These are phyloP conservation scores for Saraca asoca DNA, from an alignment of 331 rosid species.

Conservation along the genomic window DNA sequence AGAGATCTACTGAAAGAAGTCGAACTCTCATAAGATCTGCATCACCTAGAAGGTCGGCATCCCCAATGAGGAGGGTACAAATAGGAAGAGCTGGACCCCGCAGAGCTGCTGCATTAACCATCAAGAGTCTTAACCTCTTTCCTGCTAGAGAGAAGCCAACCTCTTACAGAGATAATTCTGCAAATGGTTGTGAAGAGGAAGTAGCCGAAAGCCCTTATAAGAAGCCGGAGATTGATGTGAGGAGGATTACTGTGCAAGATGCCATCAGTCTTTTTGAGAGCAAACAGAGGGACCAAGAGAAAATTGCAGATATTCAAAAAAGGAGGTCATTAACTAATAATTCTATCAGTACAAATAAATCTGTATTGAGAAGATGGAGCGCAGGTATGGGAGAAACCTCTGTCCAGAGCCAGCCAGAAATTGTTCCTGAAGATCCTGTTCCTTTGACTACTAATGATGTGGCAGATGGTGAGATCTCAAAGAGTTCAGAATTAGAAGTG, in stretches of 20 bases:
- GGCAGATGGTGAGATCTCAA: constrained; percentile 40
- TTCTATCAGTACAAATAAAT: constrained; percentile 64
- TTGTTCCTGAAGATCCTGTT: constrained; percentile 48
- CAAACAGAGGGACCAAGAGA: constrained; percentile 79
- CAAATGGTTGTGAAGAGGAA: constrained; percentile 64
- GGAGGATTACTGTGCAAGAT: constrained; percentile 91
- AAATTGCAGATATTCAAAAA: constrained; percentile 55
- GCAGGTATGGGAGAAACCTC: constrained; percentile 77
- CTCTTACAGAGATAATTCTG: constrained; percentile 52
- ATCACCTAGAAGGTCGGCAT: constrained; percentile 87
- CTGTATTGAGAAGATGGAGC: constrained; percentile 98
- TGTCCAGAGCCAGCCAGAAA: constrained; percentile 54
- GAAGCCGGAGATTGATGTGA: constrained; percentile 69
- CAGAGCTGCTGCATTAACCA: constrained; percentile 81
- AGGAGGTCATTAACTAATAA: constrained; percentile 66
- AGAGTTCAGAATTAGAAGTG: constrained; percentile 41
- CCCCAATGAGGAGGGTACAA: constrained; percentile 96
- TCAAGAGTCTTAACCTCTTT: constrained; percentile 75
- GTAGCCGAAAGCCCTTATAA: constrained; percentile 54
- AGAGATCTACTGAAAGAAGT: constrained; percentile 76
- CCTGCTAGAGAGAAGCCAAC: constrained; percentile 64
- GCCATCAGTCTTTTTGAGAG: constrained; percentile 93
- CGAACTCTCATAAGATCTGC: constrained; percentile 72
- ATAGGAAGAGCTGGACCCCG: constrained; percentile 89
- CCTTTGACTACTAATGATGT: constrained; percentile 45